Evolutionary conservation across 2,329 filamentous ascomycete species (phyloP).

Genomic region (Colletotrichum spaethianum): DNA sequence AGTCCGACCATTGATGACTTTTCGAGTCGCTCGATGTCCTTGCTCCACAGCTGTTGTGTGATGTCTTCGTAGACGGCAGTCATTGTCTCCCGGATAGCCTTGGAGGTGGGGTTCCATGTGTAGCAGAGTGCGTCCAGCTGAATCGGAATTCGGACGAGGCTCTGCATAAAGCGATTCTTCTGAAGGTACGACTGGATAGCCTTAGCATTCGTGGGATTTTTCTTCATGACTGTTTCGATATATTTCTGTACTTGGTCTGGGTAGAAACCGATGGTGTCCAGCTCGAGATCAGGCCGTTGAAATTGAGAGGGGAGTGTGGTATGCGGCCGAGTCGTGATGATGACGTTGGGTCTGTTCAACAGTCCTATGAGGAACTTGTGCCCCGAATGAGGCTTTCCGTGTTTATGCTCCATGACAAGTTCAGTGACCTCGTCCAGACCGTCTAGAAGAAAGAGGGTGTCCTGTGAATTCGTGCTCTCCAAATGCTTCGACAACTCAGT

Average conservation of each 20-base stretch:
- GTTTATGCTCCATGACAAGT: not conserved
- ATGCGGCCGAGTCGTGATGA: not conserved
- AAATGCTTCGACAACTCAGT: not conserved
- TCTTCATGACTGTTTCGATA: slow-evolving; percentile 45
- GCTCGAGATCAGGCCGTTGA: slow-evolving; percentile 49
- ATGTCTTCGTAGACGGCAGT: slow-evolving; percentile 53
- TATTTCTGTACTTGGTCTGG: slow-evolving; percentile 53
- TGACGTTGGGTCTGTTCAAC: not conserved
- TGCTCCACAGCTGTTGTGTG: slow-evolving; percentile 54
- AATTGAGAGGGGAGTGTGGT: not conserved
- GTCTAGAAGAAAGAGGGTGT: slow-evolving; percentile 58
- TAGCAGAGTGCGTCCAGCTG: slow-evolving; percentile 60
- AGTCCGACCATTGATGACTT: too few relatives aligned
- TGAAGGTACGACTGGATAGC: not conserved
- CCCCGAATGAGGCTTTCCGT: not conserved
- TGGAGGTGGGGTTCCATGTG: slow-evolving; percentile 48
- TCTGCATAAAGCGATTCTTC: slow-evolving; percentile 47
- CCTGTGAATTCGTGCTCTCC: not conserved
- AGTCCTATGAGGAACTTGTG: not conserved
- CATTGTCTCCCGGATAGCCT: slow-evolving; percentile 49
- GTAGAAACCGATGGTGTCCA: slow-evolving; percentile 58
- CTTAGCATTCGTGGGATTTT: not conserved
- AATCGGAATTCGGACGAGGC: slow-evolving; percentile 59
- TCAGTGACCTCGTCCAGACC: slow-evolving; percentile 58
- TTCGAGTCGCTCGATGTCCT: slow-evolving; percentile 51